Base-by-base conservation (phyloP, 441 rosid species). In the Adansonia gregorii region DNA sequence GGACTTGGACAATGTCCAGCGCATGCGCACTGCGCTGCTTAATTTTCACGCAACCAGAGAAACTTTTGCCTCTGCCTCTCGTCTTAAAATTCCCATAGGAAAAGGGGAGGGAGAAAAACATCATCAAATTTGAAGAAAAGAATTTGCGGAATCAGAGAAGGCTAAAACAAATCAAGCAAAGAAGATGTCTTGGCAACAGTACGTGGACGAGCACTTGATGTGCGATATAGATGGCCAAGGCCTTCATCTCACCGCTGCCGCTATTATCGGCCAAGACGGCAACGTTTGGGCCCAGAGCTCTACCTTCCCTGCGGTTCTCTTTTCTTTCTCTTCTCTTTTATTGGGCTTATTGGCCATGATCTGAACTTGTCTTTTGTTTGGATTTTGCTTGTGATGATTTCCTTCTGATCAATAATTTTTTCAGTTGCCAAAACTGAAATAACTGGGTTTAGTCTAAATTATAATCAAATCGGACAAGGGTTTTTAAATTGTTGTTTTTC, bases 191-290 rank as follows among this genome's bases (percentile, higher is more conserved):
- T 88, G 89, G 89, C 88, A 86, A 61, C 17, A 68, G 8, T 88
- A 86, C 81, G 91, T 84, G 7, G 89, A 88, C 67, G 91, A 86
- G 6, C 91, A 86, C 82, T 75, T 88, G 87, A 80, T 88, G 86
- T 84, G 88, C 82, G 88, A 86, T 3, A 76, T 86, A 12, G 91
- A 86, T 0, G 70, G 49, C 20, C 70, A 64, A 65, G 88, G 81
- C 48, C 35, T 72, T 35, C 82, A 63, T 39, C 91, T 88, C 72
- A 48, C 84, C 15, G 55, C 88, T 17, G 88, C 89, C 59, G 85
- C 89, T 12, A 86, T 86, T 73, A 72, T 80, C 78, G 89, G 89
- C 76, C 85, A 66, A 0, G 87, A 84, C 82, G 89, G 86, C 80
- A 81, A 78, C 82, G 85, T 88, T 74, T 87, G 88, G 89, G 89